phyloP scores from a whole-genome alignment of 2,329 filamentous ascomycete species.

The Fusarium denticulatum region DNA sequence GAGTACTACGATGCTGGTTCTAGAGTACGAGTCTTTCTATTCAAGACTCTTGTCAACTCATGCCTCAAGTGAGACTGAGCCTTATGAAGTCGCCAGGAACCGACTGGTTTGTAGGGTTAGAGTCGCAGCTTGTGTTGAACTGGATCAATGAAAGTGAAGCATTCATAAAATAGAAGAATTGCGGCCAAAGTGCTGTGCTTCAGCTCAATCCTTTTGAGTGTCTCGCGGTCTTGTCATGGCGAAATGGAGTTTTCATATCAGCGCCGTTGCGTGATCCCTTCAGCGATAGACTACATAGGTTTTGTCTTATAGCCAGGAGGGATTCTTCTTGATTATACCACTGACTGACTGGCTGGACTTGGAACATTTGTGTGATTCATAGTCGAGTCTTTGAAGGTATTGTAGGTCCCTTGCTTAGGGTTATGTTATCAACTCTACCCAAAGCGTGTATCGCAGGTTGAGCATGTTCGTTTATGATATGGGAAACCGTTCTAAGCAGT shows the following conservation, averaged over 20 bases:
- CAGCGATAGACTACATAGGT: not conserved
- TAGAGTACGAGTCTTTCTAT: not conserved
- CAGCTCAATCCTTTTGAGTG: not conserved
- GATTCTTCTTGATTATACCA: not conserved
- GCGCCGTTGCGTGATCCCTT: not conserved
- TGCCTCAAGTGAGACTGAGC: not conserved
- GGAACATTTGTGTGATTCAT: not conserved
- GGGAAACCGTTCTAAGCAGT: too few species aligned
- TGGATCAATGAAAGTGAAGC: not conserved
- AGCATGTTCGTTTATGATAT: not conserved
- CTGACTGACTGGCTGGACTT: not conserved
- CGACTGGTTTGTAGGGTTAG: not conserved
- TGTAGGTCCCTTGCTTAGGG: not conserved
- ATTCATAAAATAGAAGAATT: not conserved
- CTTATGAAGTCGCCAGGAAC: not conserved
- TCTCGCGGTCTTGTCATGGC: not conserved
- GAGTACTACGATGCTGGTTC: not conserved
- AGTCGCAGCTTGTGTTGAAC: not conserved
- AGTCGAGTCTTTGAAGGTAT: not conserved
- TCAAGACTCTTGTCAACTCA: not conserved
- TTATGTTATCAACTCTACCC: not conserved
- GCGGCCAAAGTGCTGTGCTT: not conserved
- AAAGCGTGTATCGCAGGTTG: not conserved
- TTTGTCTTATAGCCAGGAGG: not conserved
- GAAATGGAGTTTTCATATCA: not conserved